Conservation (phyloP, 306 rosid species). For the Quercus agrifolia region DNA sequence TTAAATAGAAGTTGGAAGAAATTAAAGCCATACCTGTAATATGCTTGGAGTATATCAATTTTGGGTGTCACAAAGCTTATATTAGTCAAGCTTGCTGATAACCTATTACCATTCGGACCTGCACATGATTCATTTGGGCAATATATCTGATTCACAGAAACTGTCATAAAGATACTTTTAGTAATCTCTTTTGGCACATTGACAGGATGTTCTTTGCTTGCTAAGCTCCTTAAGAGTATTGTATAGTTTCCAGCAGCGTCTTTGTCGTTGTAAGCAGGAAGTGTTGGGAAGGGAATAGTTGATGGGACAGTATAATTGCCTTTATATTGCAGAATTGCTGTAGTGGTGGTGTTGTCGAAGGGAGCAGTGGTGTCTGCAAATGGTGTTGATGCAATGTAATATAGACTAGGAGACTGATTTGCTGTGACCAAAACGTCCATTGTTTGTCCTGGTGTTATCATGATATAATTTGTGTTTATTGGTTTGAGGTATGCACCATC, state of each 20-base stretch:
- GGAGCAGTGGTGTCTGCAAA: conserved; percentile 14
- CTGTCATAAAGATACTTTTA: conserved; percentile 16
- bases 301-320: conserved; percentile 3
- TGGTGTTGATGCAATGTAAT: conserved; percentile 45
- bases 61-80: conserved; percentile 36
- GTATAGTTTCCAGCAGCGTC: conserved; percentile 22
- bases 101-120: conserved; percentile 37
- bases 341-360: conserved; percentile 33
- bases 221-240: conserved; percentile 30
- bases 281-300: conserved; percentile 19
- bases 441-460: conserved; percentile 54
- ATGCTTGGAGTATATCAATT: conserved; percentile 42
- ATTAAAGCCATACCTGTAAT: conserved; percentile 30
- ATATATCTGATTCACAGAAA: conserved; percentile 31
- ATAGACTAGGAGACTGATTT: conserved; percentile 30
- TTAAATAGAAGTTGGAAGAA: not conserved
- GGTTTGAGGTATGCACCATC: conserved; percentile 40
- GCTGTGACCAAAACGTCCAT: conserved; percentile 41
- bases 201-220: conserved; percentile 16
- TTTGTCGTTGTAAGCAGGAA: conserved; percentile 27
- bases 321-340: conserved; percentile 42
- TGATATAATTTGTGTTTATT: conserved; percentile 22
- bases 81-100: conserved; percentile 47
- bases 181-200: conserved; percentile 28
- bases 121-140: conserved; percentile 33